Evolutionary conservation across 352 stramenopile genomes (phyloP).

Genomic region (Pythium volutum): DNA sequence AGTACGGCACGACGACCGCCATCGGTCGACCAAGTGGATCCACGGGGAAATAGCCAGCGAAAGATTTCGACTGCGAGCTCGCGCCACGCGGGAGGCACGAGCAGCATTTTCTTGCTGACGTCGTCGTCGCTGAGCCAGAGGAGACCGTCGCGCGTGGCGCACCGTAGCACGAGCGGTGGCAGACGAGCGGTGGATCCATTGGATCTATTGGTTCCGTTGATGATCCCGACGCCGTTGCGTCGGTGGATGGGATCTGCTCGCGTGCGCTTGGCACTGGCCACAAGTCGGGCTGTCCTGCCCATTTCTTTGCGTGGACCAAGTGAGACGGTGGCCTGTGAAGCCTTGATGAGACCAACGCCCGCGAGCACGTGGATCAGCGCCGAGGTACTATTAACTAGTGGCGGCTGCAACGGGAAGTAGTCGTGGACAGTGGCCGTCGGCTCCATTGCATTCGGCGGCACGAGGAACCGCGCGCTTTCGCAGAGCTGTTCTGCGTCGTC

Average conservation of each 20-base stretch:
- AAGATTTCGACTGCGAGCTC: neutral
- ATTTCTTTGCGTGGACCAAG: neutral
- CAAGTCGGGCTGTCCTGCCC: neutral
- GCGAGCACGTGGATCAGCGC: slow-evolving; percentile 15
- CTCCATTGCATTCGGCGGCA: slow-evolving; percentile 3
- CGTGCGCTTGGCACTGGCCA: neutral
- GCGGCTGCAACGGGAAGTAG: slow-evolving; percentile 10
- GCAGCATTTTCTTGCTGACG: neutral
- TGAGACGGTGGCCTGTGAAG: neutral
- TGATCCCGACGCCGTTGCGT: neutral
- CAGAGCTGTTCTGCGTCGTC: neutral
- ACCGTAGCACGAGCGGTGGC: neutral
- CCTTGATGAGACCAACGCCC: neutral
- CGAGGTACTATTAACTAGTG: neutral
- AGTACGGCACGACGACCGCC: slow-evolving; percentile 3
- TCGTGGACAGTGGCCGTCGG: neutral
- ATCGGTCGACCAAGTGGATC: neutral
- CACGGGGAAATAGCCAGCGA: slow-evolving; percentile 4
- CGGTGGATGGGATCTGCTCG: neutral
- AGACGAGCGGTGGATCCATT: neutral
- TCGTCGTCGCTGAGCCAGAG: slow-evolving; percentile 10
- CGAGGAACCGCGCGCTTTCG: slow-evolving; percentile 1
- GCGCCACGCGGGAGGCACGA: neutral
- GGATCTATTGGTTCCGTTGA: neutral
- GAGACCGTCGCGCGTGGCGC: neutral